These are phyloP conservation scores for Chlamydomonas reinhardtii DNA, from an alignment of 163 green algal genomes.

Conservation along the genomic window DNA sequence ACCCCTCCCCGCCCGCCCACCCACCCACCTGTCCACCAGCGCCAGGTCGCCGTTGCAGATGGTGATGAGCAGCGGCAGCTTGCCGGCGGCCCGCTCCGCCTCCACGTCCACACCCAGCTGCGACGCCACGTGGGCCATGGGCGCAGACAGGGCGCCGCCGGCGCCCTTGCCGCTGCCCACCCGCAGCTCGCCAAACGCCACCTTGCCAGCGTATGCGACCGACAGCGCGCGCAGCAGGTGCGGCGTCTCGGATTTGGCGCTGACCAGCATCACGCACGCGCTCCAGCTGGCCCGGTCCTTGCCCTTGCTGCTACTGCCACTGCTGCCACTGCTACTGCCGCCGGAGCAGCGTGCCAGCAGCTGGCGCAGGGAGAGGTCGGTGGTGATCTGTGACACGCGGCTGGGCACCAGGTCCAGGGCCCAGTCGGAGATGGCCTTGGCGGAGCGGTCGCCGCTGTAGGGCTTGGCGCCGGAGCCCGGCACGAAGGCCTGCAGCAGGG, in stretches of 20 bases:
- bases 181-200: slow-evolving; percentile 56
- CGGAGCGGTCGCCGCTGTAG: slow-evolving; percentile 80
- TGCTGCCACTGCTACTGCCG: slow-evolving; percentile 9
- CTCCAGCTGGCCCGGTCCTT: slow-evolving; percentile 68
- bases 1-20: no score
- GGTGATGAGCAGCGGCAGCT: slow-evolving; percentile 74
- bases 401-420: slow-evolving; percentile 75
- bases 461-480: slow-evolving; percentile 51
- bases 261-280: slow-evolving; percentile 81
- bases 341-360: slow-evolving; percentile 60
- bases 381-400: slow-evolving; percentile 60
- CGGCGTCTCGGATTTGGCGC: slow-evolving; percentile 75
- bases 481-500: slow-evolving; percentile 55
- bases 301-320: neutral
- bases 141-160: neutral
- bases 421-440: slow-evolving; percentile 75
- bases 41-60: slow-evolving; percentile 83
- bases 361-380: slow-evolving; percentile 47
- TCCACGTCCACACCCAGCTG: slow-evolving; percentile 42
- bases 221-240: slow-evolving; percentile 81
- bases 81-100: neutral
- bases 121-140: neutral
- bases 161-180: slow-evolving; percentile 57
- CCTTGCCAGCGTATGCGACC: slow-evolving; percentile 73
- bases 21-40: neutral